phyloP scores from a whole-genome alignment of 768 basidiomycete species.

The Tulasnella sp. region DNA sequence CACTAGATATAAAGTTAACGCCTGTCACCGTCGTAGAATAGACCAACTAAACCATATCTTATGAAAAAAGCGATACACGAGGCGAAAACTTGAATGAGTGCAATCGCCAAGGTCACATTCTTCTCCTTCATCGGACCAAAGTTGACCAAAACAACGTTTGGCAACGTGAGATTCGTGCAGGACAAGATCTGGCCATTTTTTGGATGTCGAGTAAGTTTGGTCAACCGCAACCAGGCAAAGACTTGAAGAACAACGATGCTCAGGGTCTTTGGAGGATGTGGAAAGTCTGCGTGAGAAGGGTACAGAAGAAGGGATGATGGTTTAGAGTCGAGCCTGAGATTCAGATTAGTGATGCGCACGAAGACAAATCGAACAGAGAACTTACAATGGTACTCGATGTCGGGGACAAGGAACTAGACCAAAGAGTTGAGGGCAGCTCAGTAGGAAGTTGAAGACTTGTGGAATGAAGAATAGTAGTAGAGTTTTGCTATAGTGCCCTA shows the following conservation, averaged over 20 bases:
- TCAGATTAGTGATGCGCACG: neutral
- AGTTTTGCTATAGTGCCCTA: conserved; percentile 95
- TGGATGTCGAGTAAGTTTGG: conserved; percentile 45
- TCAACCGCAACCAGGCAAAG: conserved; percentile 50
- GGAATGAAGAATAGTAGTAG: conserved; percentile 93
- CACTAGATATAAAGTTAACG: too few species aligned
- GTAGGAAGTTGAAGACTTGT: conserved; percentile 92
- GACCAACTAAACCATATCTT: conserved; percentile 76
- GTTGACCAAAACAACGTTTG: conserved; percentile 71
- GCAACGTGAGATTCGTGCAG: conserved; percentile 79
- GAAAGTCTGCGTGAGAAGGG: conserved; percentile 57
- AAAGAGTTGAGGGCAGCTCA: conserved; percentile 91
- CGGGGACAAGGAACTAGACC: conserved; percentile 87
- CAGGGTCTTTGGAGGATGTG: conserved; percentile 41
- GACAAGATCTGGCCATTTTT: conserved; percentile 43
- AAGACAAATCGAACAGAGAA: neutral
- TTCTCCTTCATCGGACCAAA: conserved; percentile 81
- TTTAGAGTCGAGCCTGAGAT: conserved; percentile 55
- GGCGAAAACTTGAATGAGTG: conserved; percentile 61
- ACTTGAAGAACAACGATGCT: conserved; percentile 43
- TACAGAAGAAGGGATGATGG: conserved; percentile 39
- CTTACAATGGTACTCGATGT: conserved; percentile 82
- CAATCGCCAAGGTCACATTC: conserved; percentile 56
- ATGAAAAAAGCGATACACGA: conserved; percentile 74
- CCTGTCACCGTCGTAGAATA: conserved; percentile 87